Base-by-base conservation (phyloP, 352 stramenopile genomes). In the Pythium phragmiticola region DNA sequence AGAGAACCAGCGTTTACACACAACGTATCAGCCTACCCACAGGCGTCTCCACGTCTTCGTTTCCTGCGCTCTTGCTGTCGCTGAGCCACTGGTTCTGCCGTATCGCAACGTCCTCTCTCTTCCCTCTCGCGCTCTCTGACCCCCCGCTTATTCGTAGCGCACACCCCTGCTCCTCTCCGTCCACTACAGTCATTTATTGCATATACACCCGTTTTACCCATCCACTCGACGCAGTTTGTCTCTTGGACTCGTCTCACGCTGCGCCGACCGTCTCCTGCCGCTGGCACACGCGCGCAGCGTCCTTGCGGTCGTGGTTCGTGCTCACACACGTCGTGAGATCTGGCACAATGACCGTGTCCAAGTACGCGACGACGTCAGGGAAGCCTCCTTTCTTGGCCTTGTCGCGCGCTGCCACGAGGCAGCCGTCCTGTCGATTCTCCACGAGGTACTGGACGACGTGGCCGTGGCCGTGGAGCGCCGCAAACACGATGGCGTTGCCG, bases 381-480 rank as follows among this genome's bases (percentile, higher is more conserved):
- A 51, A 52, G 1, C 47, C 47, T 36, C 9, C 16, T 30, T 64
- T 64, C 14, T 49, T 39, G 46, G 57, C 57, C 57, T 64, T 64
- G 59, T 65, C 59, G 3, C 59, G 36, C 30, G 59, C 59, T 7
- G 41, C 47, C 26, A 64, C 33, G n/a, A 64, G 57, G 19, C 59
- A 65, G 26, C 59, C 59, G n/a, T 65, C 59, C 5, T 43, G 41
- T 9, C 59, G 59, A 17, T n/a, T 52, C 49, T 65, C 59, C 3
- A 59, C 59, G 1, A 75, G 36, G 49, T 57, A 75, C 51, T 67
- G 9, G 21, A 75, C 69, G 12, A 72, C 63, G 6, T 60, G 33
- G 2, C 66, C 26, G 28, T 69, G 64, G n/a, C 69, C 69, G 47
- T 67, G 60, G 19, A 64, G 54, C 3, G 69, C 64, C 6, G 69